Evolutionary conservation across 768 basidiomycete species (phyloP).

Genomic region (Trichaptum fuscoviolaceum): DNA sequence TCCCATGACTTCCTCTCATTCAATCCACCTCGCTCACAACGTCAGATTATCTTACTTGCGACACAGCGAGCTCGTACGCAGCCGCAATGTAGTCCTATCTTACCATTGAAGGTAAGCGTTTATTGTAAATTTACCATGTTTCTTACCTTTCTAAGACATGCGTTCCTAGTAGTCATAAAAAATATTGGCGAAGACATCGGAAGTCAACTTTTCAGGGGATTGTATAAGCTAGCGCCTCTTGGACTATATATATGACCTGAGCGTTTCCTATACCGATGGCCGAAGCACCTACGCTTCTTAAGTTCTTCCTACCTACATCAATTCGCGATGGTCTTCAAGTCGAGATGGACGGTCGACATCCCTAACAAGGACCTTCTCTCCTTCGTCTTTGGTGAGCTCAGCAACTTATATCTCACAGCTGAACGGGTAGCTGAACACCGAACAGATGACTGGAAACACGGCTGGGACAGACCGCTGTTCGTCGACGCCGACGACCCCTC

Average conservation of each 20-base stretch:
- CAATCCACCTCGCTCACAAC: too few relatives aligned
- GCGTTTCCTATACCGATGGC: not conserved
- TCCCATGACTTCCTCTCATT: too few relatives aligned
- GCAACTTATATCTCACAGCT: not conserved
- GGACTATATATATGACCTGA: not conserved
- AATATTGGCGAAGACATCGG: too few relatives aligned
- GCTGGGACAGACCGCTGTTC: not conserved
- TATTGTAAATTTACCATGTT: too few relatives aligned
- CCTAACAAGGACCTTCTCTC: slow-evolving; percentile 1
- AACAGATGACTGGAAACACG: slow-evolving; percentile 3
- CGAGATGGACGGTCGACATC: slow-evolving; percentile 1
- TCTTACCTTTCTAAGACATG: too few relatives aligned
- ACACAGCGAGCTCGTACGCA: too few relatives aligned
- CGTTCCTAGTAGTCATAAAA: too few relatives aligned
- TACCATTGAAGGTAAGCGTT: too few relatives aligned
- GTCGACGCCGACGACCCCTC: slow-evolving; percentile 1
- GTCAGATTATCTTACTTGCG: too few relatives aligned
- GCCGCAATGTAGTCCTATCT: too few relatives aligned
- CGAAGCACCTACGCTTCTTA: not conserved
- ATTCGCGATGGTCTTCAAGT: not conserved
- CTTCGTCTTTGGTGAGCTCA: slow-evolving; percentile 3
- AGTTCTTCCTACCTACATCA: not conserved
- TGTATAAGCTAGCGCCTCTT: not conserved
- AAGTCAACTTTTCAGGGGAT: too few relatives aligned
- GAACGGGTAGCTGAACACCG: not conserved